phyloP scores from a whole-genome alignment of 345 rosid species.

The Melaleuca alternifolia region DNA sequence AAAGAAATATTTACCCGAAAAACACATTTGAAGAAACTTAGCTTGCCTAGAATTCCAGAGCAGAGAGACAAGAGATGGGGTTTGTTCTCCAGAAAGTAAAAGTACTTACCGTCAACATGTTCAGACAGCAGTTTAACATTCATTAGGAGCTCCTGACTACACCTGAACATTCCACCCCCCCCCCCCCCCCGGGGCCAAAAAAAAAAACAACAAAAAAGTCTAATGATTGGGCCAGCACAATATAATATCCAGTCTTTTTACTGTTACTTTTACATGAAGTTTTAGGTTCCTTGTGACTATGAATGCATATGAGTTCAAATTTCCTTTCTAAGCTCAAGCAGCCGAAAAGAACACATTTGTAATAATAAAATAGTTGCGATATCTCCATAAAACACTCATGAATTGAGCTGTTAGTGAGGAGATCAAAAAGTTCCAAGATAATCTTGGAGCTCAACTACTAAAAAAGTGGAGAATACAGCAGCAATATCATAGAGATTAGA shows the following conservation, averaged over 20 bases:
- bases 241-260: neutral
- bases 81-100: neutral
- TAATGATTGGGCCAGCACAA: neutral
- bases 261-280: neutral
- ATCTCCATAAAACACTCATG: neutral
- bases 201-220: too few species aligned
- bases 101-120: neutral
- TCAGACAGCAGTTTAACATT: neutral
- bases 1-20: neutral
- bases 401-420: neutral
- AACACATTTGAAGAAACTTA: neutral
- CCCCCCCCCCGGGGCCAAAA: too few species aligned
- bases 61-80: neutral
- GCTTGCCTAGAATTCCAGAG: neutral
- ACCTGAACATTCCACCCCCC: neutral
- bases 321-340: neutral
- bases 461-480: neutral
- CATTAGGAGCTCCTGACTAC: neutral
- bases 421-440: neutral
- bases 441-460: neutral
- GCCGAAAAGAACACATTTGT: neutral
- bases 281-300: neutral
- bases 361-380: neutral
- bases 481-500: neutral
- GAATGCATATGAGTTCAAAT: neutral